phyloP scores from a whole-genome alignment of 768 basidiomycete genomes.

The Phallus indusiatus region DNA sequence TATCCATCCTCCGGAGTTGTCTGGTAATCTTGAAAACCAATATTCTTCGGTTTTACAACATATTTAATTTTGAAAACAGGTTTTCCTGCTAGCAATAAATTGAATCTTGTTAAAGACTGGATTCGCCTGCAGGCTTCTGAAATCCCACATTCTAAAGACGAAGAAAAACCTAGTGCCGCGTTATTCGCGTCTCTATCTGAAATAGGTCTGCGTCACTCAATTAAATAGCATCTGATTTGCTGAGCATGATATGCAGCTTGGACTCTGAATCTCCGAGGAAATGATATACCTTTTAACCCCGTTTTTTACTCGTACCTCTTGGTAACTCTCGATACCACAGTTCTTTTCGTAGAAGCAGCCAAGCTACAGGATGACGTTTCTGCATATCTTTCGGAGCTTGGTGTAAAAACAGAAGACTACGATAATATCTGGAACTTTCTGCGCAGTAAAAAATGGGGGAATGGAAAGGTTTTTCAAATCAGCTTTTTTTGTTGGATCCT shows the following conservation, averaged over 20 bases:
- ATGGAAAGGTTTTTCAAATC: conserved; percentile 48
- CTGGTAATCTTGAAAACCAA: conserved; percentile 16
- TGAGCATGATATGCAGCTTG: conserved; percentile 45
- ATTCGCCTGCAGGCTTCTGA: conserved; percentile 50
- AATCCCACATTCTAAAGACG: conserved; percentile 46
- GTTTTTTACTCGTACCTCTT: conserved; percentile 84
- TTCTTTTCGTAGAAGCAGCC: conserved; percentile 63
- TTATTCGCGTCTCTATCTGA: conserved; percentile 53
- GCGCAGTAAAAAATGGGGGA: conserved; percentile 63
- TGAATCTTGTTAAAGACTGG: conserved; percentile 60
- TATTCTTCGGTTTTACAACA: neutral
- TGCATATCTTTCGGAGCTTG: conserved; percentile 48
- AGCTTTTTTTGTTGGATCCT: conserved; percentile 11
- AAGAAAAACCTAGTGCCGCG: conserved; percentile 58
- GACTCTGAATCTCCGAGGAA: conserved; percentile 78
- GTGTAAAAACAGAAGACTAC: conserved; percentile 55
- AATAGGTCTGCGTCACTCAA: neutral
- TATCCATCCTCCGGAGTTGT: conserved; percentile 64
- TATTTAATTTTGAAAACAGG: conserved; percentile 20
- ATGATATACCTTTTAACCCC: conserved; percentile 86
- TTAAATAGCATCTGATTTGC: neutral
- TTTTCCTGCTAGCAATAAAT: conserved; percentile 55
- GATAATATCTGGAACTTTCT: conserved; percentile 74
- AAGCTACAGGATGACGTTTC: conserved; percentile 54
- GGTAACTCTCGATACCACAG: conserved; percentile 43